Evolutionary conservation across 176 grass and related monocot species (phyloP).

Genomic region (Musa schizocarpa): DNA sequence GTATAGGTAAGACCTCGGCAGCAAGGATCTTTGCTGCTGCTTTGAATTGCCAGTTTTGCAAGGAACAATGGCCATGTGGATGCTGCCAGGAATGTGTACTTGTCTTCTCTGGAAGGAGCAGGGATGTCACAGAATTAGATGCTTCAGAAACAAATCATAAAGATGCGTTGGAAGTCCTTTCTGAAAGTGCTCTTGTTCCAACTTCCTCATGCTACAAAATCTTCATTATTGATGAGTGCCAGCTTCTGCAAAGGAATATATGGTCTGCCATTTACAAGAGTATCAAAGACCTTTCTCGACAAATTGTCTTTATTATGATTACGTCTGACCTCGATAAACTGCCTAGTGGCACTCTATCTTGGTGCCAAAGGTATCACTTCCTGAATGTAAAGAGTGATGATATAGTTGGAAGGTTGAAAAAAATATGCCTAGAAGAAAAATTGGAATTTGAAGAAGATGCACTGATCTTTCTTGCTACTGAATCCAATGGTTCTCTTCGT

Average conservation of each 20-base stretch:
- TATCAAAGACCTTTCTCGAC: constrained; percentile 53
- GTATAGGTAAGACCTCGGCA: constrained; percentile 59
- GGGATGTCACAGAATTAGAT: constrained; percentile 59
- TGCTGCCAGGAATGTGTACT: constrained; percentile 50
- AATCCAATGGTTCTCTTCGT: constrained; percentile 68
- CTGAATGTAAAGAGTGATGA: constrained; percentile 45
- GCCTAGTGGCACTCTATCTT: constrained; percentile 39
- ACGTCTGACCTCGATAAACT: constrained; percentile 72
- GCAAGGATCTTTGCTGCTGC: constrained; percentile 62
- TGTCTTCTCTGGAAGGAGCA: constrained; percentile 51
- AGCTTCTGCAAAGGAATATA: constrained; percentile 55
- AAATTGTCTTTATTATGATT: constrained; percentile 77
- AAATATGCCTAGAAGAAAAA: constrained; percentile 76
- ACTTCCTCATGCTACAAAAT: constrained; percentile 57
- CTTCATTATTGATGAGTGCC: constrained; percentile 72
- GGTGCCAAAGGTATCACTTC: constrained; percentile 73
- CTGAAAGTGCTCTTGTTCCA: constrained; percentile 51
- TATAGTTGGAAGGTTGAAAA: constrained; percentile 41
- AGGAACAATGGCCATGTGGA: constrained; percentile 47
- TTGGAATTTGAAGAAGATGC: constrained; percentile 66
- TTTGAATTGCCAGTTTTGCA: constrained; percentile 60
- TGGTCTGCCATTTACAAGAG: constrained; percentile 69
- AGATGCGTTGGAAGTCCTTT: constrained; percentile 40
- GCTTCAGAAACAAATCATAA: constrained; percentile 63
- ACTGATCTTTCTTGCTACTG: constrained; percentile 55